Percentiles rank a stretch among this genome's conserved stretches.
Evolutionary conservation across 2,329 filamentous ascomycete species (phyloP).

Genomic region (Sporothrix variecibatus): DNA sequence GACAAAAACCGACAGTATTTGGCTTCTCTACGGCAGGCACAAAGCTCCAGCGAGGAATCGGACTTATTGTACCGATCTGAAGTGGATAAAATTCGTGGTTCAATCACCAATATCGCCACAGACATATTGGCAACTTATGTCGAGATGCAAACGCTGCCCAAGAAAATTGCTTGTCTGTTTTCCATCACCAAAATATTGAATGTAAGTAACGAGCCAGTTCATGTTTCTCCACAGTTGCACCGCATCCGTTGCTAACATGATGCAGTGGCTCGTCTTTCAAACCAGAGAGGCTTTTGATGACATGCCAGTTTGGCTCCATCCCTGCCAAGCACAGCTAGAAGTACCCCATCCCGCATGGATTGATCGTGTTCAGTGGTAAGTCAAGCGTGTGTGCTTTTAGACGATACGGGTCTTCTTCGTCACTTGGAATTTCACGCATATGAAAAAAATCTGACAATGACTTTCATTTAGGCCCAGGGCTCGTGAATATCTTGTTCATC

Average conservation of each 20-base stretch:
- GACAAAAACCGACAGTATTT: neutral
- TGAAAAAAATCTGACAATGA: too few relatives aligned
- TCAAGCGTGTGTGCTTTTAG: neutral
- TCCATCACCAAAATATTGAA: neutral
- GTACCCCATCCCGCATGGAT: neutral
- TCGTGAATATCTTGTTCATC: neutral
- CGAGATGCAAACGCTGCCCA: neutral
- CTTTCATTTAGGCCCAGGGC: neutral
- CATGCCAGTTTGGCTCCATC: neutral
- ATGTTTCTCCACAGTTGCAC: neutral
- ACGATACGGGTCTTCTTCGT: too few relatives aligned
- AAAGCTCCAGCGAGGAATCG: neutral
- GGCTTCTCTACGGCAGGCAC: neutral
- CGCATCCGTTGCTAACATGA: neutral
- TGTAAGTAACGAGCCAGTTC: neutral
- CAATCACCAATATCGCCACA: neutral
- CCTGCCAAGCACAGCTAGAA: neutral
- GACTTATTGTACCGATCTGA: neutral
- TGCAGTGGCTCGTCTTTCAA: neutral
- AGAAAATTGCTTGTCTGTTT: neutral
- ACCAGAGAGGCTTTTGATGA: neutral
- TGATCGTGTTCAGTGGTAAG: neutral
- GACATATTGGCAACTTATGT: neutral
- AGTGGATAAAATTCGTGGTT: neutral
- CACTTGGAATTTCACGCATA: too few relatives aligned